phyloP scores from a whole-genome alignment of 164 flowering plant species.

The Umbellularia californica region DNA sequence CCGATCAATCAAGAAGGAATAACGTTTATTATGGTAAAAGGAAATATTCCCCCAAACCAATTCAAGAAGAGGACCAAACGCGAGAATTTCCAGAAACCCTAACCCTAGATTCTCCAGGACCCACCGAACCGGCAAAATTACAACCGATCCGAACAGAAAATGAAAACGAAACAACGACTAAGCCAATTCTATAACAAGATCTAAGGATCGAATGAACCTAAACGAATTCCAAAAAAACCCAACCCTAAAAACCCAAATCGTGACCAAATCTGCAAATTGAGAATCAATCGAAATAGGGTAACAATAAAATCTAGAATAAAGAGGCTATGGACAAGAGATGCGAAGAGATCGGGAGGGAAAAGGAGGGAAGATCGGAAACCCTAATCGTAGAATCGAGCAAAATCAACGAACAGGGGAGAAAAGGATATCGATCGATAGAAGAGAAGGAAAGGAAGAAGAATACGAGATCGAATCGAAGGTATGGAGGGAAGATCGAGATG shows the following conservation, averaged over 20 bases:
- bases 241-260: constrained; percentile 22
- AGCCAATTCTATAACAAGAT: constrained; percentile 9
- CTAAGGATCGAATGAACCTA: constrained; percentile 8
- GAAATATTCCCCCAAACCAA: constrained; percentile 10
- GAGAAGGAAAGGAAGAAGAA: neutral
- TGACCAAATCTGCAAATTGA: constrained; percentile 7
- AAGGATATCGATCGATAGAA: constrained; percentile 15
- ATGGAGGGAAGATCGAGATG: neutral
- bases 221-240: constrained; percentile 20
- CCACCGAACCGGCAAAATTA: constrained; percentile 11
- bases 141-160: neutral
- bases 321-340: neutral
- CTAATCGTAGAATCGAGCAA: constrained; percentile 32
- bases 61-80: constrained; percentile 8
- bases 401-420: constrained; percentile 1
- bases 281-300: constrained; percentile 7
- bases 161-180: neutral
- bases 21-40: neutral
- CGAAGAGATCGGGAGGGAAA: constrained; percentile 11
- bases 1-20: neutral
- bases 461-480: constrained; percentile 4
- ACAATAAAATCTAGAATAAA: neutral
- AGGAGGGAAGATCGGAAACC: constrained; percentile 23
- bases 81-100: constrained; percentile 21
- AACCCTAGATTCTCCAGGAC: constrained; percentile 25